Evolutionary conservation across 176 grass and related monocot genomes (phyloP).

Genomic region (Eleusine indica): DNA sequence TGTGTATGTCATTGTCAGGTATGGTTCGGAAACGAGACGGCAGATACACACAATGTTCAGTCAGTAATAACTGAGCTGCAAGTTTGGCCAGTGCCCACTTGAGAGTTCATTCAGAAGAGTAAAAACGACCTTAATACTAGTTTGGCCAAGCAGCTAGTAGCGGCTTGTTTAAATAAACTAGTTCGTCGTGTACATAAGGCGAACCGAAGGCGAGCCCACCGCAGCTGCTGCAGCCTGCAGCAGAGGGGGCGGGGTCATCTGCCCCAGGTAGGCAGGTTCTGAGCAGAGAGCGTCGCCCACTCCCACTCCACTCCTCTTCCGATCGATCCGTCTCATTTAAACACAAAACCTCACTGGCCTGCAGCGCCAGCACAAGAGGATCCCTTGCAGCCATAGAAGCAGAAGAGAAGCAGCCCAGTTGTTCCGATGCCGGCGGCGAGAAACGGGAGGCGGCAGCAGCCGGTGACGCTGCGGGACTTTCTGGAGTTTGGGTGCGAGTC

Average conservation of each 20-base stretch:
- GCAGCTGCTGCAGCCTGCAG: neutral
- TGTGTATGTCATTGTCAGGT: no score
- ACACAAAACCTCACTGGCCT: constrained; percentile 1
- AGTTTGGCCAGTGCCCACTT: no score
- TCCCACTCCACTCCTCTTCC: constrained; percentile 28
- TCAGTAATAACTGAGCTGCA: no score
- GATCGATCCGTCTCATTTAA: constrained; percentile 15
- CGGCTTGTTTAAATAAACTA: no score
- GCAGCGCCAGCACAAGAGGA: constrained; percentile 1
- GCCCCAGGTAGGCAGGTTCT: neutral
- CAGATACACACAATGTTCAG: no score
- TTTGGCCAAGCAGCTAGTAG: no score
- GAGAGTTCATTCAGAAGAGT: no score
- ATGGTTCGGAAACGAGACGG: no score
- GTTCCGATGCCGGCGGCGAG: constrained; percentile 5
- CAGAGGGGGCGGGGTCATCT: neutral
- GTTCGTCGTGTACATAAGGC: neutral
- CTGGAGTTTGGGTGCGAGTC: constrained; percentile 61
- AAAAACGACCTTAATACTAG: no score
- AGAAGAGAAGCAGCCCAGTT: neutral
- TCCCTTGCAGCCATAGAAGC: neutral
- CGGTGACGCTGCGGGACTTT: constrained; percentile 78
- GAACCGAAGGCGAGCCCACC: neutral
- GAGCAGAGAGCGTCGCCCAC: neutral
- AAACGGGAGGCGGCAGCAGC: neutral